Base-by-base conservation (phyloP, 768 basidiomycete genomes). In the Calvatia gigantea region DNA sequence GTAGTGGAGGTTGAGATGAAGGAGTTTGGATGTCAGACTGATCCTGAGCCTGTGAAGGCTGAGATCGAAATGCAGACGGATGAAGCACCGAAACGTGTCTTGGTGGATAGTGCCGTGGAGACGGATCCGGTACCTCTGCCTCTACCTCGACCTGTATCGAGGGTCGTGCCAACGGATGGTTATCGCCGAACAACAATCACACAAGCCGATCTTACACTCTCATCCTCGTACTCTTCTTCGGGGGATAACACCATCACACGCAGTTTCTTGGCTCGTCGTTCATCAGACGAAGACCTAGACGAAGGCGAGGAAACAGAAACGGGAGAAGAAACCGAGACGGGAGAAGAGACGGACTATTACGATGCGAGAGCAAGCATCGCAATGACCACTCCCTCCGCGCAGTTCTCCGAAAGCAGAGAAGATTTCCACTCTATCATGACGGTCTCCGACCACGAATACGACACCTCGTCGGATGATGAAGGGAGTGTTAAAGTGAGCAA, bases 341-440 rank as follows among this genome's bases (percentile, higher is more conserved):
- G n/a, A n/a, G n/a, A n/a, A n/a, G n/a, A 84, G 47, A 81, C 82
- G 0, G 87, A 87, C 56, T 93, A 89, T 62, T 76, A 86, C 1
- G 93, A 95, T 66, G 94, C 93, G 1, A 74, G 85, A 42, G 84
- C 86, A 65, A 91, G 77, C 59, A 73, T 78, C 58, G 84, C 81
- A 61, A 77, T 82, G 68, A 85, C 84, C 1, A 88, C 91, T 3
- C 75, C 77, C 3, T 84, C 82, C 4, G 64, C 62, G 3, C 80
- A 80, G 56, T 87, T 87, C 47, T 47, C 54, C 3, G 54, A 55
- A 29, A 45, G 42, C 12, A 72, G 71, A 28, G 84, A 88, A 32
- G 87, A 89, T 61, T 90, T 90, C 80, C 84, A 91, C 65, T 91
- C 87, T 5, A 74, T 87, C 66, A 69, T 82, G 74, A 89, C 87